Base-by-base conservation (phyloP, 2,329 filamentous ascomycete species). In the Knoxdaviesia capensis region DNA sequence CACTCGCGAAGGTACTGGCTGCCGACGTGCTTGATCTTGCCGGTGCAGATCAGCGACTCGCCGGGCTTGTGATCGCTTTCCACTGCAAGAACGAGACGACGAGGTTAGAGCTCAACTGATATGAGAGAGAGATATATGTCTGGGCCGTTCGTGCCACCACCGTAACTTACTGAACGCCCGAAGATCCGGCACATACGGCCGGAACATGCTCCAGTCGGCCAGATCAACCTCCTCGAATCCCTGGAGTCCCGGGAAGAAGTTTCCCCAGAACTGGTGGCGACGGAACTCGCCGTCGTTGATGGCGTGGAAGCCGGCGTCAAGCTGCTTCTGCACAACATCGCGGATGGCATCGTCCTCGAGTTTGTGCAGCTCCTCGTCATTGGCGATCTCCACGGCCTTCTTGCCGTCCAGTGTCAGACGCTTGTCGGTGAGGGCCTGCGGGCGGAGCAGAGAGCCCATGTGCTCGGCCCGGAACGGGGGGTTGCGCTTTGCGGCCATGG, bases 381-480 rank as follows among this genome's bases (percentile, higher is more conserved):
- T 50, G 44, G 44, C 38, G 20, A 48, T 46, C 31, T 46, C 44
- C 8, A 40, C 30, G 30, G 38, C 29, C 10, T 40, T 40, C n/a
- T 42, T 47, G 32, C 46, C 47, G 20, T 48, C 46, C 7, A 48
- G 36, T 10, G 46, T 42, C 8, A 46, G 11, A 39, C 47, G 47
- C 38, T 43, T 47, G n/a, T 45, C 39, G 0, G 42, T 47, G 1
- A 47, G 46, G 10, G 44, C 44, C 45, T 77, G 60, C 5, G 80
- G 78, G 10, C 80, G 74, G 36, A 84, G 69, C 31, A 85, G 64
- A 7, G 78, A 83, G 50, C 80, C 80, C 50, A 83, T 65, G 51
- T 85, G 80, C 64, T 85, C 80, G 40, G 80, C 80, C 51, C 80
- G 69, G 64, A 82, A 84, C 32, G 79, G 79, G 9, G 20, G 20